Evolutionary conservation across 208 protist species (phyloP), one percentile per base, ranked within the genome.

Genomic region (Trypanosoma mega): DNA sequence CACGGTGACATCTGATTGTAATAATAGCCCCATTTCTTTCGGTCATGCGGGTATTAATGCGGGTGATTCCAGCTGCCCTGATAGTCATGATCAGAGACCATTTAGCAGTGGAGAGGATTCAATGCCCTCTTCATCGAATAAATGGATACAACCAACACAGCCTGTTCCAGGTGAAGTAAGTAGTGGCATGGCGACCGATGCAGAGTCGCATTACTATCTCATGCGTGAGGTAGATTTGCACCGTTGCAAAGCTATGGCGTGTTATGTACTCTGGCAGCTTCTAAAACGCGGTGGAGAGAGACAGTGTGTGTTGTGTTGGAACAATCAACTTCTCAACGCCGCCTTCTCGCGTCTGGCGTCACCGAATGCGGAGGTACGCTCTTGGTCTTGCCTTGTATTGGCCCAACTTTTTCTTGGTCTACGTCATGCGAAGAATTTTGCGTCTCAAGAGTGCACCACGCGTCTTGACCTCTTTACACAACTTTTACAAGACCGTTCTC

Each of bases 231-330:
- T 87, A 48, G 50, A 78, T 64, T 57, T 96, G 59, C 58, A 67
- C 44, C 62, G 94, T 3, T 92, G 83, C 58, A 95, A 93, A 73
- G 78, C 82, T 30, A 96, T 98, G 81, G 67, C 92, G 6, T 97
- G 92, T 59, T 98, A 98, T 73, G 84, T 98, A 0, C 80, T 99
- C 18, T 92, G 81, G 66, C 81, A 93, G 55, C 76, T 89, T 44
- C 69, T 84, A 61, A 67, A 73, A 58, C 69, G 80, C 27, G 58
- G 67, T 29, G 88, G 80, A 5, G 77, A 85, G 72, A 53, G 59
- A 34, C 74, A 85, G 69, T 88, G 75, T 72, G 59, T 91, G 21
- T 45, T 73, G 16, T 89, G 76, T 61, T 95, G 89, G 86, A 93
- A 95, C 65, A 78, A 84, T 68, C 65, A 72, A 20, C 76, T 95